Base-by-base conservation (phyloP, 176 grass and related monocot species). In the Oryza coarctata region DNA sequence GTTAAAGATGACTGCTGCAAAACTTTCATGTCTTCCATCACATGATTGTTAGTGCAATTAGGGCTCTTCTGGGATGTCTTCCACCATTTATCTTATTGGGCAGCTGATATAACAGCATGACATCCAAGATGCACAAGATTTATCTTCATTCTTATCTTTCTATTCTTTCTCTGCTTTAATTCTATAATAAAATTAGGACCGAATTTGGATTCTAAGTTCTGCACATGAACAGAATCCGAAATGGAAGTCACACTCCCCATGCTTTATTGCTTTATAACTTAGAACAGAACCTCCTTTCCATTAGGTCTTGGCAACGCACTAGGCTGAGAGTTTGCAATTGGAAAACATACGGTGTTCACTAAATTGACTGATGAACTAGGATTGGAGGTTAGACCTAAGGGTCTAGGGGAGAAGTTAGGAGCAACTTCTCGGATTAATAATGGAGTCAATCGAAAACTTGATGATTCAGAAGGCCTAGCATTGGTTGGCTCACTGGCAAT, bases 231-330 rank as follows among this genome's bases (percentile, higher is more conserved):
- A 73, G 47, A 29, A 65, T 83, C 38, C 29, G 28, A 65, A 40
- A 49, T 39, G 79, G 31, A 71, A 66, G 38, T 74, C 41, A 14
- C 76, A 70, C 20, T 45, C 17, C 2, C 12, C 47, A 52, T 67
- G 33, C 35, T 33, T 84, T n/a, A n/a, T n/a, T 75, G 35, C 22
- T 22, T 27, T 22, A 40, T 27, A 32, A 33, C 20, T 83, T 62
- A 83, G 55, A 85, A 82, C 73, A 83, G 22, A 82, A 79, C 81
- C 76, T 80, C 87, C 69, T 94, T 94, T 15, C 84, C 70, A 7
- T 80, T 67, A 58, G 86, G 78, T 77, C 79, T 91, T 80, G 81
- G 89, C 22, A 91, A 41, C 63, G 63, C 69, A 82, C 85, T 82
- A 30, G 44, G 81, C 5, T 85, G 81, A 68, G 85, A 29, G 32